These are phyloP conservation scores for Tothia fuscella DNA, from an alignment of 2,329 filamentous ascomycete species.

Conservation along the genomic window DNA sequence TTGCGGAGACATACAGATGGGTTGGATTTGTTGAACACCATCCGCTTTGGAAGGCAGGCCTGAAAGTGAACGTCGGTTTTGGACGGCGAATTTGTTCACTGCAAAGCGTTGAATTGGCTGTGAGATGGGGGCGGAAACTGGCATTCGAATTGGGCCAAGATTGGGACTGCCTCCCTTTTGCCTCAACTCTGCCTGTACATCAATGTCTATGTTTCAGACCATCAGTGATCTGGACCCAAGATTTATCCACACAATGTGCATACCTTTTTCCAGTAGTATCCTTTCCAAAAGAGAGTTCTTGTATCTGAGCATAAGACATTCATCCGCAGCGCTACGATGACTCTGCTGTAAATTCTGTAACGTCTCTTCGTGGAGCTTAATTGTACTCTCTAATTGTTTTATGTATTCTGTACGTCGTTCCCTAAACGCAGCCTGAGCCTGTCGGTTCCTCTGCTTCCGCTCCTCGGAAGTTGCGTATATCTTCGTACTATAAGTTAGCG, in stretches of 20 bases:
- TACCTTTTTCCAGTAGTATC: slow-evolving; percentile 92
- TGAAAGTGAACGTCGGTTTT: slow-evolving; percentile 57
- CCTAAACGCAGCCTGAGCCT: slow-evolving; percentile 93
- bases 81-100: slow-evolving; percentile 18
- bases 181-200: slow-evolving; percentile 90
- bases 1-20: slow-evolving; percentile 47
- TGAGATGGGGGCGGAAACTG: slow-evolving; percentile 15
- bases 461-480: slow-evolving; percentile 99
- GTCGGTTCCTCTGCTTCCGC: slow-evolving; percentile 91
- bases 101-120: slow-evolving; percentile 11
- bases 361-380: slow-evolving; percentile 92
- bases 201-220: slow-evolving; percentile 53
- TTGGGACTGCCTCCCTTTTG: slow-evolving; percentile 84
- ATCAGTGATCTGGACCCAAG: background rate
- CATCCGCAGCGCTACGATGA: slow-evolving; percentile 86
- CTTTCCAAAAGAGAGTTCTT: slow-evolving; percentile 95
- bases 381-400: slow-evolving; percentile 95
- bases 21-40: slow-evolving; percentile 29
- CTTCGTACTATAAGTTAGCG: slow-evolving; percentile 36
- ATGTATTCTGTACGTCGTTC: slow-evolving; percentile 98
- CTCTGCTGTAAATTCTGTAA: slow-evolving; percentile 86
- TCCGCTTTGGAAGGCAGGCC: slow-evolving; percentile 68
- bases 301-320: slow-evolving; percentile 95
- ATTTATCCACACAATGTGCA: background rate
- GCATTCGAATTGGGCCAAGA: slow-evolving; percentile 46